Evolutionary conservation across 2,329 filamentous ascomycete species (phyloP).

Genomic region (Thielaviopsis punctulata): DNA sequence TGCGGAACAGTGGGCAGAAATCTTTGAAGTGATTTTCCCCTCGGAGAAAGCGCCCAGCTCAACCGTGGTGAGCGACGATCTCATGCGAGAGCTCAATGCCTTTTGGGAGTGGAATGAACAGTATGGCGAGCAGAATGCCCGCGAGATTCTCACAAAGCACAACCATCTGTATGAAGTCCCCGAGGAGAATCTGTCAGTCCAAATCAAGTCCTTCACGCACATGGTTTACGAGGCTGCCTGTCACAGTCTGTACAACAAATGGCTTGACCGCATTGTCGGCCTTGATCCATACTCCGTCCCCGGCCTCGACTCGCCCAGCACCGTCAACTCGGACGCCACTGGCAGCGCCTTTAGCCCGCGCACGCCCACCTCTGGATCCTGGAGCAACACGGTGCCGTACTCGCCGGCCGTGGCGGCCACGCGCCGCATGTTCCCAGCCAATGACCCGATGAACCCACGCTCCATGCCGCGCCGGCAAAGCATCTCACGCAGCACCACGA

Average conservation of each 20-base stretch:
- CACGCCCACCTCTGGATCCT: slow-evolving; percentile 3
- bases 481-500: slow-evolving; percentile 5
- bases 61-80: neutral
- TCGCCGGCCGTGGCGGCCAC: neutral
- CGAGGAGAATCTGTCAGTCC: neutral
- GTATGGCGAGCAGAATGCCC: neutral
- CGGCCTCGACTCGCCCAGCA: slow-evolving; percentile 1
- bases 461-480: slow-evolving; percentile 5
- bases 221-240: slow-evolving; percentile 1
- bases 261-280: neutral
- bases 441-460: neutral
- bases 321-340: neutral
- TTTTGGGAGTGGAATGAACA: slow-evolving; percentile 3
- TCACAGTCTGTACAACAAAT: slow-evolving; percentile 1
- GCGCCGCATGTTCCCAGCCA: neutral
- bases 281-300: neutral
- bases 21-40: slow-evolving; percentile 8
- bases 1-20: slow-evolving; percentile 2
- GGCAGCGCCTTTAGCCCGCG: slow-evolving; percentile 7
- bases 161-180: neutral
- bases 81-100: slow-evolving; percentile 1
- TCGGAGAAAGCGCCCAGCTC: neutral
- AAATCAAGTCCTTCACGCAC: slow-evolving; percentile 1
- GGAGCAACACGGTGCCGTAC: neutral
- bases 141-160: neutral